These are phyloP conservation scores for Botryobasidium botryosum DNA, from an alignment of 768 basidiomycete species.

Conservation along the genomic window DNA sequence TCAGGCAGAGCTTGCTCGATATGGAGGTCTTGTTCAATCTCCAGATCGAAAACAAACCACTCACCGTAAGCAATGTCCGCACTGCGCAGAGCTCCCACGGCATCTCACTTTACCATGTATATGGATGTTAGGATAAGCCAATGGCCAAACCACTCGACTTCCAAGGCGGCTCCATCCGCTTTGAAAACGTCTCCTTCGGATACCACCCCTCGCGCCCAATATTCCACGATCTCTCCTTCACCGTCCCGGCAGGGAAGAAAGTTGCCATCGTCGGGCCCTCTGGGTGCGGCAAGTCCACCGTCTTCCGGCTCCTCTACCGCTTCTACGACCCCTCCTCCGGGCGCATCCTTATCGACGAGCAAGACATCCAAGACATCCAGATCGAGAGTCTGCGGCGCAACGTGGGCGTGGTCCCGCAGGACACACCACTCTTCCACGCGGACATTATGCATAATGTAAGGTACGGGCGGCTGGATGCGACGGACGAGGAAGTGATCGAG, in stretches of 20 bases:
- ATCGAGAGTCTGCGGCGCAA: slow-evolving; percentile 50
- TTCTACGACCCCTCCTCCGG: slow-evolving; percentile 83
- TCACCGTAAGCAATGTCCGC: slow-evolving; percentile 44
- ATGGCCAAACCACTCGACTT: slow-evolving; percentile 50
- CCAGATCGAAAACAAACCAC: slow-evolving; percentile 65
- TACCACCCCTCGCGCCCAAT: slow-evolving; percentile 90
- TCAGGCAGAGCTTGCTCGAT: slow-evolving; percentile 88
- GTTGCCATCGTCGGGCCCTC: slow-evolving; percentile 95
- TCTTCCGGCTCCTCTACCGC: slow-evolving; percentile 83
- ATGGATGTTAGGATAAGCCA: slow-evolving; percentile 52
- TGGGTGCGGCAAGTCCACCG: slow-evolving; percentile 94
- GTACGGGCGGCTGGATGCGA: slow-evolving; percentile 77
- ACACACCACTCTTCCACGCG: slow-evolving; percentile 93
- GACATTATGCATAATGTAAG: slow-evolving; percentile 91
- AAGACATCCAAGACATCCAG: slow-evolving; percentile 61
- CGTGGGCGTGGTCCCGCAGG: slow-evolving; percentile 94
- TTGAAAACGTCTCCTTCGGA: slow-evolving; percentile 80
- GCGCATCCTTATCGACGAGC: slow-evolving; percentile 71
- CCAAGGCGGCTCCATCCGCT: slow-evolving; percentile 73
- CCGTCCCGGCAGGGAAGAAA: slow-evolving; percentile 89
- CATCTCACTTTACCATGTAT: neutral
- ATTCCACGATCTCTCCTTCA: slow-evolving; percentile 75
- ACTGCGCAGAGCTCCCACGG: neutral
- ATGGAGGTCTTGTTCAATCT: slow-evolving; percentile 94
- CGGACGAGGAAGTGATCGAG: slow-evolving; percentile 73